A percentile compares a stretch with the other conserved stretches of the same genome.
These are phyloP conservation scores for Dentipellis fragilis DNA, from an alignment of 768 basidiomycete genomes.

Conservation along the genomic window DNA sequence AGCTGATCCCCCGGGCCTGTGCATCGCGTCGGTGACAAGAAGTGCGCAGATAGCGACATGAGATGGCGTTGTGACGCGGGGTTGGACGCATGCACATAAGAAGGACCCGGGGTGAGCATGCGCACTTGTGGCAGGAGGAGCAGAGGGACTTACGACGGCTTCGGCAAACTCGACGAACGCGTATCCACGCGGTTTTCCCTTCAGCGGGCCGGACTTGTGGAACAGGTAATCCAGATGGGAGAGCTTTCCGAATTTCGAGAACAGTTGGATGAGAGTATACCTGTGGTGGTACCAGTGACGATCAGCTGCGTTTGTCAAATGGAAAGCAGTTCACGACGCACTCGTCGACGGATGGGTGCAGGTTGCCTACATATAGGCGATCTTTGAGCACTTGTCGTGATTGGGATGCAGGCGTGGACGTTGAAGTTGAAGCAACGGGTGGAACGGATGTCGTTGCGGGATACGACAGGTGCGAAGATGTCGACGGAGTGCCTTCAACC, in stretches of 20 bases:
- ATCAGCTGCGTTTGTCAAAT: background rate
- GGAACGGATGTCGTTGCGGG: constrained; percentile 12
- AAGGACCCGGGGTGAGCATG: constrained; percentile 41
- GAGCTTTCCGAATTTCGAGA: constrained; percentile 87
- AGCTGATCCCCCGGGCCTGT: constrained; percentile 16
- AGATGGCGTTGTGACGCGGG: constrained; percentile 6
- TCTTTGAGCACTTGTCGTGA: constrained; percentile 40
- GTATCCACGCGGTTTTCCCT: constrained; percentile 92
- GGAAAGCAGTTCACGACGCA: constrained; percentile 23
- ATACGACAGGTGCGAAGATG: constrained; percentile 18
- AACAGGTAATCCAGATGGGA: constrained; percentile 91
- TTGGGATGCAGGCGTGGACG: constrained; percentile 10
- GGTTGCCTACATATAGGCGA: constrained; percentile 83
- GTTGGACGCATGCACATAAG: constrained; percentile 14
- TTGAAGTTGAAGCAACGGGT: constrained; percentile 5
- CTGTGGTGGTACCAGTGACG: constrained; percentile 63
- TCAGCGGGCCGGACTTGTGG: constrained; percentile 82
- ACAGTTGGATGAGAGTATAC: constrained; percentile 81
- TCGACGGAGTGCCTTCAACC: background rate
- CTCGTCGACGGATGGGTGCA: constrained; percentile 84
- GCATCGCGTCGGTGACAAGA: background rate
- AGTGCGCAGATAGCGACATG: background rate
- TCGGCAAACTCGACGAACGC: constrained; percentile 84
- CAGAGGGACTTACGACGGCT: constrained; percentile 47
- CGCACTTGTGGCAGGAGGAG: constrained; percentile 16